Evolutionary conservation across 192 early-diverging fungal genomes (phyloP), one percentile per base, ranked within the genome.

Genomic region (Backusella psychrophila): DNA sequence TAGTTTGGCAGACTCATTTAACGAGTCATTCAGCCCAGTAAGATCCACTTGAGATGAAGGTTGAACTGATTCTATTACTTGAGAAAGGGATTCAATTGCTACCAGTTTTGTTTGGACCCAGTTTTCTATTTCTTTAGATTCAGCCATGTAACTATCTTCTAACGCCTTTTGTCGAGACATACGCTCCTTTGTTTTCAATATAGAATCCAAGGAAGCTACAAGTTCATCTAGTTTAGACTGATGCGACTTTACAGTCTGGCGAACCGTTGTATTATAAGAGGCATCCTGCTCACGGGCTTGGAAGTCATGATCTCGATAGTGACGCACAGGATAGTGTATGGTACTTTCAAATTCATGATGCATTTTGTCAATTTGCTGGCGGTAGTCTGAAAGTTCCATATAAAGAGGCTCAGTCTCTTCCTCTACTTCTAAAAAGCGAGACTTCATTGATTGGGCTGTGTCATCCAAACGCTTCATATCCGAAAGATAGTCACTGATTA

Each of bases 131-230:
- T 29, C 71, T 6, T 46, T 53, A 31, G 63, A 75, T 73, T 80
- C 67, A 15, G 26, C 67, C 21, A 38, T 36, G 6, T 76, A 76
- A 7, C 70, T 69, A 6, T 66, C 69, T 3, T 73, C 56, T 0
- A 69, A 31, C 11, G 72, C 53, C 8, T 66, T 71, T 9, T 63
- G 75, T 15, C 79, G 70, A 31, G 79, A 76, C 8, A 73, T 38
- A 21, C 75, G 70, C 53, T 80, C 75, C 4, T 65, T 72, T 1
- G 70, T 46, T 36, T 76, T 67, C 8, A 72, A 35, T 11, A 80
- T 59, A 1, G 75, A 31, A 12, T 66, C 63, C 11, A 80, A 53
- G 42, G 79, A 73, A 34, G 36, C 19, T 3, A 44, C 49, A 4
- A 73, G 29, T 26, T 80, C 79, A 26, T 72, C 31, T 7, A 80